phyloP scores from a whole-genome alignment of 495 filamentous ascomycete species.

The Xylaria bambusicola region DNA sequence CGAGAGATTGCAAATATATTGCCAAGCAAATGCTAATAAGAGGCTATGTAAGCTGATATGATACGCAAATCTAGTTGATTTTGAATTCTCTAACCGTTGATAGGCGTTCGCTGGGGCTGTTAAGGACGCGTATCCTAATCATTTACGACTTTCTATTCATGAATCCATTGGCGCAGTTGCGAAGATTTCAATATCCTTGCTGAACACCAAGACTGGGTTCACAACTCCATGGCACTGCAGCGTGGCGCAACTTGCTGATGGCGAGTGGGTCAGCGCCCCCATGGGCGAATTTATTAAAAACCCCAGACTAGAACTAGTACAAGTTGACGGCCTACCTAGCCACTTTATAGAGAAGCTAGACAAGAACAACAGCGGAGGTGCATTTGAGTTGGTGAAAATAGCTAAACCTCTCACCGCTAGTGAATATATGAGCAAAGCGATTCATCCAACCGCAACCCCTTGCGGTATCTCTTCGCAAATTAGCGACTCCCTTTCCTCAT shows the following conservation, averaged over 20 bases:
- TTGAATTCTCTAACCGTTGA: not conserved
- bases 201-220: conserved; percentile 39
- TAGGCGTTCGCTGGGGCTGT: conserved; percentile 59
- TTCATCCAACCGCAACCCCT: not conserved
- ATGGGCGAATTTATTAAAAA: conserved; percentile 37
- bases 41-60: conserved; percentile 46
- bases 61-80: too few species aligned
- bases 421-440: conserved; percentile 2
- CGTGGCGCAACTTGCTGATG: conserved; percentile 41
- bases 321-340: conserved; percentile 36
- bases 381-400: not conserved
- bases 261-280: conserved; percentile 35
- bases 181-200: conserved; percentile 58
- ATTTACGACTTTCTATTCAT: conserved; percentile 63
- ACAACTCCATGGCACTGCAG: conserved; percentile 52
- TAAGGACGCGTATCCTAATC: conserved; percentile 45
- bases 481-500: not conserved
- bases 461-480: not conserved
- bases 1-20: conserved; percentile 49
- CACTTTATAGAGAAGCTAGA: conserved; percentile 42
- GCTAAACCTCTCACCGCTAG: not conserved
- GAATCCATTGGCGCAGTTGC: conserved; percentile 48
- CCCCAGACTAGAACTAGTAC: conserved; percentile 38
- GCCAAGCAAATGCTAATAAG: conserved; percentile 59
- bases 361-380: not conserved